phyloP scores from a whole-genome alignment of 1,284 basidiomycete genomes.

The Ceratobasidium sp. region DNA sequence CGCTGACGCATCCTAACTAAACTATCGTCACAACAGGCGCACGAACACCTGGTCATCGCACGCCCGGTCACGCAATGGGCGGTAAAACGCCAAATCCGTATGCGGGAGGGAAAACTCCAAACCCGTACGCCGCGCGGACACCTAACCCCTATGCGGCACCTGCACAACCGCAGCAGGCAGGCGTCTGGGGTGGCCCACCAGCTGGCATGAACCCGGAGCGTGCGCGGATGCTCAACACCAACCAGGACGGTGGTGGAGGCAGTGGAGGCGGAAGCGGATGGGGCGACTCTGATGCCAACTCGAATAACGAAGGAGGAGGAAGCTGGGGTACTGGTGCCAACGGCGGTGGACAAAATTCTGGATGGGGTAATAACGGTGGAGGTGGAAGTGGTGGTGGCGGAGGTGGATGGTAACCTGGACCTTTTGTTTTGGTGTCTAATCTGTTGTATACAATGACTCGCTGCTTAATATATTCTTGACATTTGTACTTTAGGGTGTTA shows the following conservation, averaged over 20 bases:
- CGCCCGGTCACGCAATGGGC: constrained; percentile 71
- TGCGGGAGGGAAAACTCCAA: constrained; percentile 50
- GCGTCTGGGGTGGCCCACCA: constrained; percentile 57
- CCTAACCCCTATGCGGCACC: constrained; percentile 51
- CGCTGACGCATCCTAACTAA: too few relatives aligned
- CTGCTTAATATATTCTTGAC: constrained; percentile 28
- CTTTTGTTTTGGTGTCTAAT: constrained; percentile 19
- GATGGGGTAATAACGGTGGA: constrained; percentile 55
- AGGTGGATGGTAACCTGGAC: constrained; percentile 53
- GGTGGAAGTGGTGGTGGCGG: constrained; percentile 50
- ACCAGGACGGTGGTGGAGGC: constrained; percentile 15
- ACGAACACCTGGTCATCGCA: constrained; percentile 68
- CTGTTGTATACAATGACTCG: constrained; percentile 26
- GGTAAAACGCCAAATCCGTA: constrained; percentile 58
- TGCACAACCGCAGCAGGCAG: constrained; percentile 50
- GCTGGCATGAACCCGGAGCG: constrained; percentile 54
- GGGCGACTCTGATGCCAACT: constrained; percentile 11
- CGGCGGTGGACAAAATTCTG: constrained; percentile 69
- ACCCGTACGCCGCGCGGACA: constrained; percentile 51
- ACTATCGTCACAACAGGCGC: constrained; percentile 65
- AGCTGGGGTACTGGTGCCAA: constrained; percentile 53
- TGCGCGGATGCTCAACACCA: constrained; percentile 62
- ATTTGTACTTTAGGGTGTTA: constrained; percentile 17
- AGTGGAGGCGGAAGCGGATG: constrained; percentile 31
- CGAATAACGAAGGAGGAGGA: constrained; percentile 24